Conservation (phyloP, 805 yeast genomes). For the Candida lessepsii region DNA sequence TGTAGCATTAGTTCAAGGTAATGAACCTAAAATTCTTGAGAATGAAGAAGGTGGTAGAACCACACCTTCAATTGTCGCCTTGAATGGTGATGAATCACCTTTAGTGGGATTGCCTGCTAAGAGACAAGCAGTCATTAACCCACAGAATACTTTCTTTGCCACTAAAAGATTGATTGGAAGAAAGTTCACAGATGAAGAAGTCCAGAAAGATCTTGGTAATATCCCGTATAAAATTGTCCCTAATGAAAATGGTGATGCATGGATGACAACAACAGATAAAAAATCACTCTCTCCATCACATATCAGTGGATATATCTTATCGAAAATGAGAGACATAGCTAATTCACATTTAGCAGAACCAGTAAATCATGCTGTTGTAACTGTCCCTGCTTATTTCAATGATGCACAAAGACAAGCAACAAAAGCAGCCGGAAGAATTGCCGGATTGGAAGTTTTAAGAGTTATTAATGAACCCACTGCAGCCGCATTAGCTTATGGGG, state of each 20-base stretch:
- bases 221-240: constrained; percentile 64
- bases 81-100: constrained; percentile 34
- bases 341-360: constrained; percentile 47
- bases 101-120: constrained; percentile 71
- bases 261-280: constrained; percentile 52
- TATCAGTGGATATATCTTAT: constrained; percentile 62
- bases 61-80: constrained; percentile 77
- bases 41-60: constrained; percentile 79
- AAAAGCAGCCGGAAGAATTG: constrained; percentile 71
- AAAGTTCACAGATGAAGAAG: constrained; percentile 64
- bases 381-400: constrained; percentile 84
- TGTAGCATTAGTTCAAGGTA: constrained; percentile 70
- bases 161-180: constrained; percentile 82
- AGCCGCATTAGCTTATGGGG: constrained; percentile 80
- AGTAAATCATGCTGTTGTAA: constrained; percentile 72
- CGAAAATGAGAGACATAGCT: constrained; percentile 66
- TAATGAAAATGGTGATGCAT: constrained; percentile 66
- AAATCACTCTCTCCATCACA: constrained; percentile 62
- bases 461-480: constrained; percentile 86
- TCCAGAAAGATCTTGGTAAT: constrained; percentile 60
- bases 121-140: constrained; percentile 73
- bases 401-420: constrained; percentile 80
- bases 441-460: constrained; percentile 73
- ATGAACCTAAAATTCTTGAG: constrained; percentile 64
- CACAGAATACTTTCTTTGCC: constrained; percentile 76